Conservation (phyloP, 495 filamentous ascomycete species). For the Penicillium samsonianum region DNA sequence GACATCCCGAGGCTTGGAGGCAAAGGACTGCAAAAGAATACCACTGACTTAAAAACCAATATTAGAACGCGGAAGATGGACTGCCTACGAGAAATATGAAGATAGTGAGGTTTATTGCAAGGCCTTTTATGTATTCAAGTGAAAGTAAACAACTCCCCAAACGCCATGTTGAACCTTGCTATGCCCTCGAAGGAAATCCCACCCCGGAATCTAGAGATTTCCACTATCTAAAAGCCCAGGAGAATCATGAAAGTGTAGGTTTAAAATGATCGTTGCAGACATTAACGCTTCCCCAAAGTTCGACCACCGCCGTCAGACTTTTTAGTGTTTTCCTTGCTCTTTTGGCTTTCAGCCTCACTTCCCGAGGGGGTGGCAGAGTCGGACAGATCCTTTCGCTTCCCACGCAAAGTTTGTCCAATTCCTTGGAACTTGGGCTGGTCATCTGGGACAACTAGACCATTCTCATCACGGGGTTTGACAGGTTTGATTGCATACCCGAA, state of each 20-base stretch:
- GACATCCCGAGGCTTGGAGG: neutral
- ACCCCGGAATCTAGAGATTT: constrained; percentile 19
- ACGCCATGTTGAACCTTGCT: constrained; percentile 34
- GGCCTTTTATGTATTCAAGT: constrained; percentile 3
- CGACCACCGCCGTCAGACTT: constrained; percentile 21
- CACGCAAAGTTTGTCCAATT: constrained; percentile 80
- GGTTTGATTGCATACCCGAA: constrained; percentile 93
- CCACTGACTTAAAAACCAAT: neutral
- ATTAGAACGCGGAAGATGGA: neutral
- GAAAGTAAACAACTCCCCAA: constrained; percentile 12
- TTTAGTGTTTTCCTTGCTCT: constrained; percentile 23
- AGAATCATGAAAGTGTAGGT: constrained; percentile 13
- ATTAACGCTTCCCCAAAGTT: constrained; percentile 30
- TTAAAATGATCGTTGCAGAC: constrained; percentile 8
- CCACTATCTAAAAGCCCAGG: constrained; percentile 15
- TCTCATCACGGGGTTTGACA: constrained; percentile 75
- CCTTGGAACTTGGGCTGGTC: constrained; percentile 82
- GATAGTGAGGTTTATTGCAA: neutral
- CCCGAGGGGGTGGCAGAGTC: constrained; percentile 41
- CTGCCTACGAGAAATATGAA: neutral
- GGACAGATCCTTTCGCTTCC: constrained; percentile 54
- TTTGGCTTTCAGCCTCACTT: constrained; percentile 35
- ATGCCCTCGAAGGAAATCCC: constrained; percentile 24
- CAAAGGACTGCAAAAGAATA: neutral
- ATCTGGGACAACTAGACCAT: constrained; percentile 58